Percentiles rank a stretch among this genome's conserved stretches.
Conservation (phyloP, 2,329 filamentous ascomycete genomes). For the Fusarium hostae region DNA sequence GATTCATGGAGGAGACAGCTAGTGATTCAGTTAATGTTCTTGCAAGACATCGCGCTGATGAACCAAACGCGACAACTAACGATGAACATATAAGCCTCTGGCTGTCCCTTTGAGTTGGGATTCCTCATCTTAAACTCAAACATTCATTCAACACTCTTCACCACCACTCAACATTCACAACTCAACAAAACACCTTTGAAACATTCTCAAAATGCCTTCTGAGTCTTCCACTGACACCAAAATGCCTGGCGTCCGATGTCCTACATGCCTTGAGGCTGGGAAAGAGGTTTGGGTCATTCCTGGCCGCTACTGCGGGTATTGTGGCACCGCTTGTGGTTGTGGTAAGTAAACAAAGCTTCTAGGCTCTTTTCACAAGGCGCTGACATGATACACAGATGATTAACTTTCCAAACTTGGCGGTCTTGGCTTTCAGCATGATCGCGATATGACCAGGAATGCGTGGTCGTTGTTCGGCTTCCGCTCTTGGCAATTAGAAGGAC, state of each 20-base stretch:
- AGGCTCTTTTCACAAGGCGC: fast-evolving
- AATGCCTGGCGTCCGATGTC: neutral
- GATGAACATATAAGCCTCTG: fast-evolving
- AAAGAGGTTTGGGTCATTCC: neutral
- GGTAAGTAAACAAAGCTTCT: fast-evolving
- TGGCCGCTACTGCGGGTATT: neutral
- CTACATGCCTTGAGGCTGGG: neutral
- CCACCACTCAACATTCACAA: too few relatives aligned
- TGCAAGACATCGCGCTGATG: neutral
- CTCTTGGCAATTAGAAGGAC: fast-evolving
- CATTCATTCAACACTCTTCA: fast-evolving
- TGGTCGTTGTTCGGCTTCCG: fast-evolving
- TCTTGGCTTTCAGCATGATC: neutral
- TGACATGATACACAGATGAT: fast-evolving
- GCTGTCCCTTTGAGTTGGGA: fast-evolving
- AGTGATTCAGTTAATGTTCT: neutral
- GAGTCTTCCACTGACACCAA: neutral
- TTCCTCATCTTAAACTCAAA: fast-evolving
- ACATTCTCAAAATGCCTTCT: neutral
- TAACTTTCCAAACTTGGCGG: neutral
- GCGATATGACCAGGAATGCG: neutral
- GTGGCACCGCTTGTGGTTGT: too few relatives aligned
- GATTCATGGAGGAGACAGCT: fast-evolving
- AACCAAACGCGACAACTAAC: fast-evolving
- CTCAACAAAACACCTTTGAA: fast-evolving